Conservation (phyloP, 2,329 filamentous ascomycete genomes). For the Colletotrichum aenigma region DNA sequence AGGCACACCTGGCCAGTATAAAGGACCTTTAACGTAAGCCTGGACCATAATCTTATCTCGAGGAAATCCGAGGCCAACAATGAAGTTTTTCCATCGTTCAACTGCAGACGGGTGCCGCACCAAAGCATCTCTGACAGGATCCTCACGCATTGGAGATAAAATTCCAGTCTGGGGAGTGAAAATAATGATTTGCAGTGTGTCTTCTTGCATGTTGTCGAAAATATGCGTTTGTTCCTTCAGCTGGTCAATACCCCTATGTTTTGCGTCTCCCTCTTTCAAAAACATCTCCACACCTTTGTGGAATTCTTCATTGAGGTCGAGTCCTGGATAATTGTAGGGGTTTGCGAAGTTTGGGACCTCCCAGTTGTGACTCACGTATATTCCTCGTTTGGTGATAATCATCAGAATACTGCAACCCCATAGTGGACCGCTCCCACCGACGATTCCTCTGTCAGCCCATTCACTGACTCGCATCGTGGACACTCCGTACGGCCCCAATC, state of each 20-base stretch:
- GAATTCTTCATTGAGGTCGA: not conserved
- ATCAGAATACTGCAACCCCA: not conserved
- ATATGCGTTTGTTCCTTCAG: not conserved
- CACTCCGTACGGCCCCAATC: not conserved
- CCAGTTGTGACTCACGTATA: conserved; percentile 9
- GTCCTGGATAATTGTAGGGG: fast-evolving
- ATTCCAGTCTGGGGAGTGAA: not conserved
- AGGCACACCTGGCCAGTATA: not conserved
- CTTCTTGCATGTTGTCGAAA: not conserved
- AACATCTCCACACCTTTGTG: not conserved
- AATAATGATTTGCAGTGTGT: not conserved
- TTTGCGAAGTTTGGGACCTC: not conserved
- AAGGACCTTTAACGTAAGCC: not conserved
- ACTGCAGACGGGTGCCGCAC: not conserved
- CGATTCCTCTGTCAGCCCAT: not conserved
- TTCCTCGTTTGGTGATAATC: not conserved
- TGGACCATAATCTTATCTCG: not conserved
- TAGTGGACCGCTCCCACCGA: not conserved
- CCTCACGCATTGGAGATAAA: fast-evolving
- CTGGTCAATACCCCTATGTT: not conserved
- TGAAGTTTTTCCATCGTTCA: not conserved
- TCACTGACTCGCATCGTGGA: not conserved
- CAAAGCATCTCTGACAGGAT: not conserved
- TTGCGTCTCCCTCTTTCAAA: not conserved
- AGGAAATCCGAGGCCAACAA: not conserved